phyloP scores from a whole-genome alignment of 441 rosid species.

The Populus hybrid region DNA sequence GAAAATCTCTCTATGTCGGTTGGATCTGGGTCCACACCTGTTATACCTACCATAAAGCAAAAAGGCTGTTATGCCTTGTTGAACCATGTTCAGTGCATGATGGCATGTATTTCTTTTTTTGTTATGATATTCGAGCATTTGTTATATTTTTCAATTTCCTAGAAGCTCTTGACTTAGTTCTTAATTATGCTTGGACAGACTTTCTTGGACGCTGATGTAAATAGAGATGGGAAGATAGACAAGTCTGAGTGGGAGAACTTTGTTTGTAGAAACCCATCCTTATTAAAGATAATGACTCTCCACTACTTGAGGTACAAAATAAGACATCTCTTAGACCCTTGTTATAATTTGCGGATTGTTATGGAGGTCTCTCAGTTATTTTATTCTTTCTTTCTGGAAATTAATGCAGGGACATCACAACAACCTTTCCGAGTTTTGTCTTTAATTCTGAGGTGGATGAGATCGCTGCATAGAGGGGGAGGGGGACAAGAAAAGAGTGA shows the following conservation, averaged over 20 bases:
- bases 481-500: not conserved
- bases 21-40: not conserved
- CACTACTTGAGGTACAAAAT: constrained; percentile 72
- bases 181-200: constrained; percentile 45
- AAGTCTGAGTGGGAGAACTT: constrained; percentile 73
- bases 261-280: constrained; percentile 76
- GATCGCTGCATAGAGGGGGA: constrained; percentile 41
- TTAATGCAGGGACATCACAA: constrained; percentile 82
- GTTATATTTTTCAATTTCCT: not conserved
- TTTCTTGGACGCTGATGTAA: constrained; percentile 78
- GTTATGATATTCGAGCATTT: not conserved
- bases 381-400: not conserved
- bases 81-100: not conserved
- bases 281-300: constrained; percentile 92
- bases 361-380: not conserved
- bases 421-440: constrained; percentile 91
- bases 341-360: not conserved
- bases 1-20: not conserved
- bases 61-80: not conserved
- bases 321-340: not conserved
- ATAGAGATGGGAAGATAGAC: constrained; percentile 85
- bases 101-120: not conserved
- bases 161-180: not conserved
- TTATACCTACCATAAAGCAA: not conserved
- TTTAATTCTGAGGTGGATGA: constrained; percentile 91